Conservation (phyloP, 805 yeast species). For the Metschnikowia hibisci region DNA sequence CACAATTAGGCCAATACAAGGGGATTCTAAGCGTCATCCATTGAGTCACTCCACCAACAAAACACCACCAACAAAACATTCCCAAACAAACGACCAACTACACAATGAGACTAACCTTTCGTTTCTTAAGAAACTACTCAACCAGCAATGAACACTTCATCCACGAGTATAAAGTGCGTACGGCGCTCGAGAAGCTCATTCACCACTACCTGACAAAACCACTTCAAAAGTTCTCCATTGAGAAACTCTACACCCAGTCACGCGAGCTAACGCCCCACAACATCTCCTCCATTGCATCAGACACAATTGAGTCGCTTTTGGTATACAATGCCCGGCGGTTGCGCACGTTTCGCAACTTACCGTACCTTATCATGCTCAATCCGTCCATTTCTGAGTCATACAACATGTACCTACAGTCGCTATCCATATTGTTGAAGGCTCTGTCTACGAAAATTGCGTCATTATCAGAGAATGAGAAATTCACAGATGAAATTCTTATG, state of each 20-base stretch:
- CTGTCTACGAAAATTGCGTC: constrained; percentile 40
- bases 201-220: constrained; percentile 51
- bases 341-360: constrained; percentile 65
- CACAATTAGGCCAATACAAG: too few species aligned
- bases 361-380: constrained; percentile 80
- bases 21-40: too few species aligned
- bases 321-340: constrained; percentile 68
- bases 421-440: constrained; percentile 38
- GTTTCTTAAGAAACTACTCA: not conserved
- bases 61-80: too few species aligned
- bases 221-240: constrained; percentile 51
- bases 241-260: constrained; percentile 43
- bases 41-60: too few species aligned
- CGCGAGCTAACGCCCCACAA: constrained; percentile 35
- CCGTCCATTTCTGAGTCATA: constrained; percentile 82
- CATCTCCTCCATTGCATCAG: constrained; percentile 44
- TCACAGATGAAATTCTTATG: constrained; percentile 48
- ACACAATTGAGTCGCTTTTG: constrained; percentile 54
- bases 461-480: constrained; percentile 48
- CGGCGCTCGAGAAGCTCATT: constrained; percentile 56
- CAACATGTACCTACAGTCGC: constrained; percentile 65
- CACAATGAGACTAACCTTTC: too few species aligned
- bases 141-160: constrained; percentile 29
- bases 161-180: constrained; percentile 53
- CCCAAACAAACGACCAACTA: too few species aligned